These are phyloP conservation scores for Paraurostyla sp. DNA, from an alignment of 73 alveolate genomes.

Conservation along the genomic window DNA sequence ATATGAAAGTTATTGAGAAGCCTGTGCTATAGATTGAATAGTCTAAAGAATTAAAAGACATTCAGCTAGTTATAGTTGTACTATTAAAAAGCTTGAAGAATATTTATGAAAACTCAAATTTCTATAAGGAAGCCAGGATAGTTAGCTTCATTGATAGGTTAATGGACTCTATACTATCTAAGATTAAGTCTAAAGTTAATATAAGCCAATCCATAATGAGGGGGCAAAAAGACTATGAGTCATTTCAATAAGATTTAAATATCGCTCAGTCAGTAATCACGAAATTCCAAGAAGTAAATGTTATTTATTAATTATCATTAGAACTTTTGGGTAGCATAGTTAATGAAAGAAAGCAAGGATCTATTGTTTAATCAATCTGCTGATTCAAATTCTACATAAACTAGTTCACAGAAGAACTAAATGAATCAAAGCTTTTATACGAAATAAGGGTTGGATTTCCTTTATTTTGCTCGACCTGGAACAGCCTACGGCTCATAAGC, in stretches of 20 bases:
- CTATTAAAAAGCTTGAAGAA: conserved; percentile 41
- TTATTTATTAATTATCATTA: background rate
- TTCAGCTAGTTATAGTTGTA: conserved; percentile 21
- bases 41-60: conserved; percentile 50
- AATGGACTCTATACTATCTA: conserved; percentile 8
- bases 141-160: conserved; percentile 68
- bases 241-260: background rate
- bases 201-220: background rate
- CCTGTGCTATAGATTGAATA: conserved; percentile 32
- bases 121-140: conserved; percentile 67
- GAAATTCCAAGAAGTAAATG: conserved; percentile 24
- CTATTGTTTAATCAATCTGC: too few relatives aligned
- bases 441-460: conserved; percentile 19
- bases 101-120: conserved; percentile 72
- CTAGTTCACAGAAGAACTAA: background rate
- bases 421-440: conserved; percentile 28
- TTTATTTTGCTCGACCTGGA: conserved; percentile 66
- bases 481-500: conserved; percentile 71
- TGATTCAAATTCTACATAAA: background rate
- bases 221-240: conserved; percentile 26
- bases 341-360: conserved; percentile 19
- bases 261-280: background rate
- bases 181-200: conserved; percentile 43
- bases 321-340: conserved; percentile 22
- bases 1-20: conserved; percentile 53